Percentiles rank a stretch among this genome's conserved stretches.
Evolutionary conservation across 2,329 filamentous ascomycete genomes (phyloP).

Genomic region (Alternaria hordeiaustralica): DNA sequence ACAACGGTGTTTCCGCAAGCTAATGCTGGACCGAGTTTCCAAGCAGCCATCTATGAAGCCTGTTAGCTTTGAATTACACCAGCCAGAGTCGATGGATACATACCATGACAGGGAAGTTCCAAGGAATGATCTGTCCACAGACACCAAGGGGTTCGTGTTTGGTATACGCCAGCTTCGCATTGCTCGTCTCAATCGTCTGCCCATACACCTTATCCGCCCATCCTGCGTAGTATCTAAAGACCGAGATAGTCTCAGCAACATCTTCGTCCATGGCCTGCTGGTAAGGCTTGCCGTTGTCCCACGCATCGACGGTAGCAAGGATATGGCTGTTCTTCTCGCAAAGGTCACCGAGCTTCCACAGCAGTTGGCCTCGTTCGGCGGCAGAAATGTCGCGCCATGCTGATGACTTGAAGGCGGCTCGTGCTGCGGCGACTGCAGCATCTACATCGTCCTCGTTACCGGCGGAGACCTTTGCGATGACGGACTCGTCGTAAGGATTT

Average conservation of each 20-base stretch:
- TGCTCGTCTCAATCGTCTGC: not conserved
- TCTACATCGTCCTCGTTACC: not conserved
- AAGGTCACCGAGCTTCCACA: not conserved
- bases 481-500: not conserved
- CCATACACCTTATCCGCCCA: not conserved
- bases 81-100: not conserved
- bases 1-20: not conserved
- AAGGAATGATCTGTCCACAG: not conserved
- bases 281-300: not conserved
- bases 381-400: not conserved
- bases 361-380: not conserved
- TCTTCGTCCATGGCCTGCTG: not conserved
- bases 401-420: not conserved
- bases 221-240: not conserved
- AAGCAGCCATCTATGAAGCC: not conserved
- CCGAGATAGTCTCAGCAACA: not conserved
- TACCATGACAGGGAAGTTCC: not conserved
- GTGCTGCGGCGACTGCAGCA: not conserved
- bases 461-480: not conserved
- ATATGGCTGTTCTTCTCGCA: not conserved
- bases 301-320: not conserved
- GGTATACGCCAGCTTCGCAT: not conserved
- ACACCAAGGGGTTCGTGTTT: not conserved
- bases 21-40: not conserved
- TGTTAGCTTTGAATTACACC: not conserved